Percentiles rank a stretch among this genome's conserved stretches.
Evolutionary conservation across 2,329 filamentous ascomycete species (phyloP).

Genomic region (Thelonectria blattea): DNA sequence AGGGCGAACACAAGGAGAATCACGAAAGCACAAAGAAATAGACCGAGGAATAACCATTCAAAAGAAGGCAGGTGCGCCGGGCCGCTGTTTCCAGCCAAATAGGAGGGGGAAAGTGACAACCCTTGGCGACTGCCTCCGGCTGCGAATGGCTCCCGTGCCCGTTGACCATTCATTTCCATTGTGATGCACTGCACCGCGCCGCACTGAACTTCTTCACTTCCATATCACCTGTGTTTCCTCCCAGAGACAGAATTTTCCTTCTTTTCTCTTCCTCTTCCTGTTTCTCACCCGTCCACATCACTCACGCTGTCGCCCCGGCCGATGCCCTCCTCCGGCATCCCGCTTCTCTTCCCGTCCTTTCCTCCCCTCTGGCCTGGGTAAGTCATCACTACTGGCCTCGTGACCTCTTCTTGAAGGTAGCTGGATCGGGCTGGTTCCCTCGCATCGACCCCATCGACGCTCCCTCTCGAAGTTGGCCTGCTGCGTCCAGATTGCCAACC

Average conservation of each 20-base stretch:
- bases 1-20: background rate
- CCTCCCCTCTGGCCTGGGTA: background rate
- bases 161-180: background rate
- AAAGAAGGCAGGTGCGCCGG: background rate
- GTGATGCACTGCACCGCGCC: background rate
- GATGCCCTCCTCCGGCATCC: background rate
- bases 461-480: background rate
- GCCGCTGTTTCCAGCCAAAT: background rate
- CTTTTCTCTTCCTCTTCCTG: background rate
- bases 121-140: background rate
- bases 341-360: background rate
- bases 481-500: background rate
- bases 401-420: background rate
- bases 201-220: background rate
- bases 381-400: background rate
- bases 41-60: background rate
- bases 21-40: background rate
- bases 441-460: background rate
- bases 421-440: background rate
- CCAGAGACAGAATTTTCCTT: background rate
- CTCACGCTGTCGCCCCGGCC: background rate
- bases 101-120: background rate
- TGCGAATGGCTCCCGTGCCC: background rate
- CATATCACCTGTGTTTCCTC: background rate
- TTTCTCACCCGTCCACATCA: conserved; percentile 5